phyloP scores from a whole-genome alignment of 2,329 filamentous ascomycete species.

The Botrytis sinoallii region DNA sequence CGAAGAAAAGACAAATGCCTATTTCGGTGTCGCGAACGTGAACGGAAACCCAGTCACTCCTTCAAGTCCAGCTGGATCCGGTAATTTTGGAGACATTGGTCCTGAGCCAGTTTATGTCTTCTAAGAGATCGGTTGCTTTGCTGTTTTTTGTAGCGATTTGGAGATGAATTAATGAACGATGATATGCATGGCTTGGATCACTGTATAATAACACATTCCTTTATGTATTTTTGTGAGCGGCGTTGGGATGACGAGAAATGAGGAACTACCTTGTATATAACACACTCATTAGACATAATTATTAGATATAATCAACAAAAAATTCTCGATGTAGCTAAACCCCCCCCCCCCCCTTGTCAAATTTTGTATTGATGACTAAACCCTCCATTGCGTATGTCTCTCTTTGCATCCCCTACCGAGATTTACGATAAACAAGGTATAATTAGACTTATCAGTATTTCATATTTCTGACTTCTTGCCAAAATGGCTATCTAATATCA shows the following conservation, averaged over 20 bases:
- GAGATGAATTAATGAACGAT: not conserved
- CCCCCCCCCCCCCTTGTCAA: not conserved
- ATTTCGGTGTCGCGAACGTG: not conserved
- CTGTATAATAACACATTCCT: not conserved
- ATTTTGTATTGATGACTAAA: not conserved
- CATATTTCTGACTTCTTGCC: rapidly evolving
- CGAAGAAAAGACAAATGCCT: not conserved
- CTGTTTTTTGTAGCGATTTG: not conserved
- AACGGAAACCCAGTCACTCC: not conserved
- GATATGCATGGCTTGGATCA: not conserved
- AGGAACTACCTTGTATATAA: not conserved
- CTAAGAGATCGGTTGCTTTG: not conserved
- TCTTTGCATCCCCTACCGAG: not conserved
- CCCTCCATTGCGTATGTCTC: not conserved
- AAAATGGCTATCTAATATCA: not conserved
- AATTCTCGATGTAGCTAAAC: not conserved
- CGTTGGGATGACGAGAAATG: not conserved
- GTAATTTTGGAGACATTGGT: not conserved
- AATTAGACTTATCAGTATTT: not conserved
- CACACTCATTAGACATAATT: not conserved
- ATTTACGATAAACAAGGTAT: not conserved
- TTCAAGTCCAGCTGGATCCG: not conserved
- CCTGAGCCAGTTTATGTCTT: not conserved
- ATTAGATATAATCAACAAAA: not conserved
- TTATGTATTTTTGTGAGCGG: not conserved